Conservation (phyloP, 2,329 filamentous ascomycete genomes). For the Colletotrichum paranaense region DNA sequence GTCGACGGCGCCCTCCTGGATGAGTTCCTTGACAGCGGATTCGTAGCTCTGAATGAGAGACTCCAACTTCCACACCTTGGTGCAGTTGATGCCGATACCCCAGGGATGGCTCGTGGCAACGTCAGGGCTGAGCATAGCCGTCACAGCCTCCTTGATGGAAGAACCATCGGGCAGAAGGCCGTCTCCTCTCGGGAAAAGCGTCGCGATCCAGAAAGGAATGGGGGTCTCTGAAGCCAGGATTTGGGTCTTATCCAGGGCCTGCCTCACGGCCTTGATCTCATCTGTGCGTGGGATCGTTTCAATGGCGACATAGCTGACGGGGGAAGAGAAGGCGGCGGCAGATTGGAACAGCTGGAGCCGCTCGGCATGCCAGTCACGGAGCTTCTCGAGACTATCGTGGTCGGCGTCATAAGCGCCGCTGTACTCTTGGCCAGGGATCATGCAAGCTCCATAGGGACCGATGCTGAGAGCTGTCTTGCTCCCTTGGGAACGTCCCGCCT, state of each 20-base stretch:
- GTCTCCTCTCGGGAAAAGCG: constrained; percentile 68
- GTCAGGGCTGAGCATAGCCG: constrained; percentile 49
- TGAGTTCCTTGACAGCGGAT: constrained; percentile 53
- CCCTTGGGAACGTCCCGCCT: constrained; percentile 41
- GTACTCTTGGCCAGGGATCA: constrained; percentile 75
- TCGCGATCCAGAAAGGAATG: constrained; percentile 69
- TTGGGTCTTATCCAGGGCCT: constrained; percentile 46
- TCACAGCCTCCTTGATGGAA: constrained; percentile 46
- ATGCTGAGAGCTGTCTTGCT: constrained; percentile 67
- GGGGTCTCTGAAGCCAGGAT: constrained; percentile 43
- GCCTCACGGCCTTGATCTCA: constrained; percentile 69
- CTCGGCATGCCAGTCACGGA: constrained; percentile 68
- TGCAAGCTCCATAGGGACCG: constrained; percentile 75
- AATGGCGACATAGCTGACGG: constrained; percentile 68
- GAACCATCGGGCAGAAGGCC: constrained; percentile 68
- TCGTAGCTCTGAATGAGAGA: constrained; percentile 66
- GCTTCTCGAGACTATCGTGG: constrained; percentile 54
- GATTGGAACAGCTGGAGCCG: constrained; percentile 63
- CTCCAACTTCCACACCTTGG: constrained; percentile 71
- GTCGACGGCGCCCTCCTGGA: constrained; percentile 45
- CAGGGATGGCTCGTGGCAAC: constrained; percentile 55
- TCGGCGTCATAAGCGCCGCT: constrained; percentile 67
- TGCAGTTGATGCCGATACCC: constrained; percentile 77
- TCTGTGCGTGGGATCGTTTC: constrained; percentile 74
- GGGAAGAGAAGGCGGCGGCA: constrained; percentile 48